These are phyloP conservation scores for Halenospora varia DNA, from an alignment of 495 filamentous ascomycete species.

Conservation along the genomic window DNA sequence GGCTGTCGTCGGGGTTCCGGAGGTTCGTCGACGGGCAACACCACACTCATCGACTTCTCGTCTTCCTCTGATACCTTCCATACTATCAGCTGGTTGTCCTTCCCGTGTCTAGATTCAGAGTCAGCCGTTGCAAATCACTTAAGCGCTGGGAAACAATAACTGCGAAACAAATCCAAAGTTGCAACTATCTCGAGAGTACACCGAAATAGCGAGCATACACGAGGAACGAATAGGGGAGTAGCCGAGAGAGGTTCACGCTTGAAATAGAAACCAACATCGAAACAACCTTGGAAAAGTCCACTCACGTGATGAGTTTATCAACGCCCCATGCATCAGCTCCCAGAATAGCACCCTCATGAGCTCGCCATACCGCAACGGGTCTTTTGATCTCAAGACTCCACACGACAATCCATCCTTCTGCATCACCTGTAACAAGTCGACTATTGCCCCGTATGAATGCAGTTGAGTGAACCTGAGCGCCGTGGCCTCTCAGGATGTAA, in stretches of 20 bases:
- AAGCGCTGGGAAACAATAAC: background rate
- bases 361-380: conserved; percentile 80
- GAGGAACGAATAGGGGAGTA: background rate
- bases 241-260: background rate
- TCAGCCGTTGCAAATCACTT: background rate
- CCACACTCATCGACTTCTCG: conserved; percentile 59
- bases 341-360: conserved; percentile 75
- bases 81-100: conserved; percentile 81
- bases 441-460: conserved; percentile 68
- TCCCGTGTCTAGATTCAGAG: conserved; percentile 62
- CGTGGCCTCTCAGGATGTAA: conserved; percentile 87
- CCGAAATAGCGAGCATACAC: background rate
- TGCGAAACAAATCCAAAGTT: background rate
- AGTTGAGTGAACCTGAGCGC: conserved; percentile 73
- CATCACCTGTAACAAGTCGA: conserved; percentile 81
- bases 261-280: conserved; percentile 6
- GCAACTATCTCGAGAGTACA: background rate
- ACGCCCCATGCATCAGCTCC: conserved; percentile 63
- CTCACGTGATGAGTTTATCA: conserved; percentile 72
- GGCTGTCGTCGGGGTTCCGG: conserved; percentile 54
- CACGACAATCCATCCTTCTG: conserved; percentile 81
- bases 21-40: conserved; percentile 63
- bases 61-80: conserved; percentile 70
- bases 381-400: conserved; percentile 85
- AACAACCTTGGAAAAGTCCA: conserved; percentile 19